Conservation (phyloP, 1,284 basidiomycete species). For the Sporisorium exsertum region DNA sequence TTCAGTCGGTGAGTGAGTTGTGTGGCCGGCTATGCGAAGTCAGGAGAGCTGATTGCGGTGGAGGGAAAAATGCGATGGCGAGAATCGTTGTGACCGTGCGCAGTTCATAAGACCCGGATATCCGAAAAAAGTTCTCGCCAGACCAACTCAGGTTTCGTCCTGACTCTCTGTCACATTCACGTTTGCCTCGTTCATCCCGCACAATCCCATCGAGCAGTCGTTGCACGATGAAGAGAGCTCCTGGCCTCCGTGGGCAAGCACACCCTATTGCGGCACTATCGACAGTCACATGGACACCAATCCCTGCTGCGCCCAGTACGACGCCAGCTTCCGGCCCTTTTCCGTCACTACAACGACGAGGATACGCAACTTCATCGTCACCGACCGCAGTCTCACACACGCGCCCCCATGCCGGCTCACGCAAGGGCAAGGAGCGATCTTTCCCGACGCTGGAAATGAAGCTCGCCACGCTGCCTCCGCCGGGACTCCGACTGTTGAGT, state of each 20-base stretch:
- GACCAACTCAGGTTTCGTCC: conserved; percentile 20
- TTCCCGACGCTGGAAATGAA: neutral
- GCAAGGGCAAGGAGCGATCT: conserved; percentile 23
- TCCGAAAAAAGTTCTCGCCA: conserved; percentile 9
- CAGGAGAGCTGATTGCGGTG: neutral
- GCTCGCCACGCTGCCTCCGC: neutral
- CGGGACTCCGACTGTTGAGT: conserved; percentile 21
- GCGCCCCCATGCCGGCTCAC: neutral
- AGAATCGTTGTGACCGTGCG: conserved; percentile 16
- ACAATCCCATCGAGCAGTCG: neutral
- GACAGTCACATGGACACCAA: neutral
- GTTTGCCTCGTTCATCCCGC: neutral
- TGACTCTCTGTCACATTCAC: neutral
- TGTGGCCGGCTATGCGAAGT: neutral
- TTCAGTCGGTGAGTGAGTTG: neutral
- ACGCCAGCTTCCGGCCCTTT: neutral
- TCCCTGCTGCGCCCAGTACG: no score
- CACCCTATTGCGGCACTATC: neutral
- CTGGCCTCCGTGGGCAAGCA: neutral
- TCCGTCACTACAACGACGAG: neutral
- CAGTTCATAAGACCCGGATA: conserved; percentile 12
- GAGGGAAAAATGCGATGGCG: conserved; percentile 6
- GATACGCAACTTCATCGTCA: conserved; percentile 12
- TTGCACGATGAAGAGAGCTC: conserved; percentile 13
- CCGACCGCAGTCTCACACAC: conserved; percentile 5